Conservation (phyloP, 176 grass and related monocot genomes). For the Oryza glaberrima region DNA sequence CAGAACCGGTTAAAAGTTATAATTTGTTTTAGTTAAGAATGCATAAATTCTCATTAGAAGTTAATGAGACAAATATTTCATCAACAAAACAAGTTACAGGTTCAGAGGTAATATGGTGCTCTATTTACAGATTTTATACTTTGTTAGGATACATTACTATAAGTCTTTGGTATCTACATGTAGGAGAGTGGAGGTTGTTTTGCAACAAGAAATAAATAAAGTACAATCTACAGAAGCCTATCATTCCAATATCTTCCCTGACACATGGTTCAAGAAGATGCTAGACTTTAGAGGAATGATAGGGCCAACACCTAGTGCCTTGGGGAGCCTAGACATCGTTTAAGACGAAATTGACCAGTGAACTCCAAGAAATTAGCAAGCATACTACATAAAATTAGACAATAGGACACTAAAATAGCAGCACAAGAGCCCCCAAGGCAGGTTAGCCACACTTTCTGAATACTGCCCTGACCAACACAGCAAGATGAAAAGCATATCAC, state of each 20-base stretch:
- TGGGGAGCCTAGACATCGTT: neutral
- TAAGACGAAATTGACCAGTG: neutral
- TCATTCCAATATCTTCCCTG: neutral
- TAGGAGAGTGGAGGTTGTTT: neutral
- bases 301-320: neutral
- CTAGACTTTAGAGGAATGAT: neutral
- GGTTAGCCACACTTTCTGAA: neutral
- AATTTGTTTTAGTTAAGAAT: neutral
- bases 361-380: neutral
- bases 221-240: neutral
- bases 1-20: neutral
- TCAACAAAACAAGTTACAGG: neutral
- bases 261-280: neutral
- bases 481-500: constrained; percentile 3
- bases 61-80: constrained; percentile 8
- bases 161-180: neutral
- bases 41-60: neutral
- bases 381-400: neutral
- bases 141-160: neutral
- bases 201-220: neutral
- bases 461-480: neutral
- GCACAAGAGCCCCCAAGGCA: neutral
- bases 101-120: neutral
- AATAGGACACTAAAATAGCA: neutral
- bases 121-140: neutral